These are phyloP conservation scores for Cystobasidiopsis lactophilus DNA, from an alignment of 768 basidiomycete species.

Conservation along the genomic window DNA sequence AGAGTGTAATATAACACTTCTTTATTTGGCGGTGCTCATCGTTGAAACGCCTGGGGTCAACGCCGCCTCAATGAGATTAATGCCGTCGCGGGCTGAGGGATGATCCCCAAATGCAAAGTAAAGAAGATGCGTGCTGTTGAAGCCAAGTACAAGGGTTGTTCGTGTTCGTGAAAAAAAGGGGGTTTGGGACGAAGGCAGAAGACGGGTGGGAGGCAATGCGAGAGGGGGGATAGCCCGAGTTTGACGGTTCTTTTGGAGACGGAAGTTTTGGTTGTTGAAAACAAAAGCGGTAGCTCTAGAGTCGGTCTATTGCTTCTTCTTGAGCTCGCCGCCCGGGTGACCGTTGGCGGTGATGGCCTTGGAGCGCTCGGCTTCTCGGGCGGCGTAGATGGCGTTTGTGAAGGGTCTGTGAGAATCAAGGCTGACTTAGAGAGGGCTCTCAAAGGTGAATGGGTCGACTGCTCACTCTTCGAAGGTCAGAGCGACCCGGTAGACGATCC, in stretches of 20 bases:
- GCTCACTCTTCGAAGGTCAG: conserved; percentile 52
- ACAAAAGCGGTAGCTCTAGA: neutral
- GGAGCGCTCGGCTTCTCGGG: neutral
- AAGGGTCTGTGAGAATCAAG: neutral
- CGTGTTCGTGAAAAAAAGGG: too few species aligned
- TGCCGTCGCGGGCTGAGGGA: too few species aligned
- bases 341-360: neutral
- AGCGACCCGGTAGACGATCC: conserved; percentile 61
- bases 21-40: too few species aligned
- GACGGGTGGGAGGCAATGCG: too few species aligned
- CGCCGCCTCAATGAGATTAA: too few species aligned
- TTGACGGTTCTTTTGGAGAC: neutral
- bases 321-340: neutral
- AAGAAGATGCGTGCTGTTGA: too few species aligned
- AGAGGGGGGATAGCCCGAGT: too few species aligned
- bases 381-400: conserved; percentile 1
- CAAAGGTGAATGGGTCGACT: neutral
- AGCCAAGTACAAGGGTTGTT: too few species aligned
- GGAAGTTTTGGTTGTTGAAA: neutral
- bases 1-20: too few species aligned
- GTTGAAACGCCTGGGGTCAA: too few species aligned
- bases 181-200: too few species aligned
- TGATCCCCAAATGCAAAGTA: too few species aligned
- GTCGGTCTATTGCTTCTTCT: neutral
- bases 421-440: neutral